A percentile compares a stretch with the other conserved stretches of the same genome.
Conservation (phyloP, 306 rosid species). For the Pachyrhizus erosus region DNA sequence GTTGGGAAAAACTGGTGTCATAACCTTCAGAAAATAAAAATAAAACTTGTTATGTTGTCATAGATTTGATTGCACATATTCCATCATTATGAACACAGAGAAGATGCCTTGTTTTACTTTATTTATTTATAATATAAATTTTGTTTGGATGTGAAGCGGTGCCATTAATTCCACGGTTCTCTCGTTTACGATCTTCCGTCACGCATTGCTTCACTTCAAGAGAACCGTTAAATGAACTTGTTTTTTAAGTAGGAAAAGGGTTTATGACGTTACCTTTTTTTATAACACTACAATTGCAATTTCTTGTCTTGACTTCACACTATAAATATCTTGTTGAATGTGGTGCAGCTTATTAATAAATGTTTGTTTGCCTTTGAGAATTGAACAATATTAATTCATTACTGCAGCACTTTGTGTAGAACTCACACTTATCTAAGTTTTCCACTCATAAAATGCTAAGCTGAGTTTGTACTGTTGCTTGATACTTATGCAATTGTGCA, state of each 20-base stretch:
- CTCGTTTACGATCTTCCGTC: background rate
- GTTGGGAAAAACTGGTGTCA: background rate
- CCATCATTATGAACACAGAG: background rate
- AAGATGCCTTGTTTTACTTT: background rate
- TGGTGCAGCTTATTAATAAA: background rate
- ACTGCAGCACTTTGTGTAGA: background rate
- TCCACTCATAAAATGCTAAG: background rate
- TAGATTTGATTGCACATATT: conserved; percentile 14
- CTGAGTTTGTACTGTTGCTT: conserved; percentile 25
- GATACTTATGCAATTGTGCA: background rate
- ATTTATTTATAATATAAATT: background rate
- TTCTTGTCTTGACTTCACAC: conserved; percentile 15
- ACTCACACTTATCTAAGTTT: background rate
- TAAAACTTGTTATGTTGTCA: too few relatives aligned
- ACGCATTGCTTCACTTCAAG: background rate
- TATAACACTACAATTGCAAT: background rate
- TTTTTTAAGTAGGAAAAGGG: background rate
- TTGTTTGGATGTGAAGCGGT: background rate
- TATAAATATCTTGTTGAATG: conserved; percentile 1
- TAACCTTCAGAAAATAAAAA: background rate
- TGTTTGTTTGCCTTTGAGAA: conserved; percentile 16
- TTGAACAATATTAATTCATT: background rate
- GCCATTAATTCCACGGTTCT: conserved; percentile 9
- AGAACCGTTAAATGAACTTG: background rate
- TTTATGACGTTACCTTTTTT: background rate